Base-by-base conservation (phyloP, 495 filamentous ascomycete genomes). In the Aspergillus conjunctus region DNA sequence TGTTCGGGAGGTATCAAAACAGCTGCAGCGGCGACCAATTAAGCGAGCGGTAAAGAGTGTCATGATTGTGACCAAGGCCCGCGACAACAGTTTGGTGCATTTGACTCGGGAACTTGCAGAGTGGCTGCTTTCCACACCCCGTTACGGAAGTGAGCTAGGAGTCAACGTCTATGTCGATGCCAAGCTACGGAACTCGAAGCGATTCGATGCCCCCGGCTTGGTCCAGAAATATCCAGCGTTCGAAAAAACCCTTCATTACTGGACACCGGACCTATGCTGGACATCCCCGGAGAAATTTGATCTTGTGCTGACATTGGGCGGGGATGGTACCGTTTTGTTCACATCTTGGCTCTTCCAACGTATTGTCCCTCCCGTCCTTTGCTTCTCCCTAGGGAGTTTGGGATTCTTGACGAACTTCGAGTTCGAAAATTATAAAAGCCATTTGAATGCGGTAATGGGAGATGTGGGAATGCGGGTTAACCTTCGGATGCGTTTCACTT, bases 11-110 rank as follows among this genome's bases (percentile, higher is more conserved):
- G 92, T 98, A 2, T 93, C 92, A 2, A 91, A 92, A 71, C 94
- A 97, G 73, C 79, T 98, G 51, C 91, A 94, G 73, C 85, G 93
- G 44, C 81, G 90, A 31, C 92, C 92, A 14, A 91, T 97, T 74
- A 91, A 88, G 71, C 85, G 91, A 51, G 92, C 90, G 1, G 92
- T 97, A 34, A 83, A 83, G 59, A 96, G 88, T 71, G 85, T 98
- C 58, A 96, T 98, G 91, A 92, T 98, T 64, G 85, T 98, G 31
- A 98, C 95, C 58, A 98, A 98, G 74, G 92, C 95, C 22, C 83
- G 91, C 48, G 95, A 98, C 71, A 96, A 96, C 66, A 84, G 87
- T 44, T 78, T 98, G 39, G 91, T 98, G 12, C 80, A 85, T 60
- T 78, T 96, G 66, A 98, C 94, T 1, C 86, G 91, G 48, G 89